Base-by-base conservation (phyloP, 139 green algal species). In the Volvox reticuliferus region DNA sequence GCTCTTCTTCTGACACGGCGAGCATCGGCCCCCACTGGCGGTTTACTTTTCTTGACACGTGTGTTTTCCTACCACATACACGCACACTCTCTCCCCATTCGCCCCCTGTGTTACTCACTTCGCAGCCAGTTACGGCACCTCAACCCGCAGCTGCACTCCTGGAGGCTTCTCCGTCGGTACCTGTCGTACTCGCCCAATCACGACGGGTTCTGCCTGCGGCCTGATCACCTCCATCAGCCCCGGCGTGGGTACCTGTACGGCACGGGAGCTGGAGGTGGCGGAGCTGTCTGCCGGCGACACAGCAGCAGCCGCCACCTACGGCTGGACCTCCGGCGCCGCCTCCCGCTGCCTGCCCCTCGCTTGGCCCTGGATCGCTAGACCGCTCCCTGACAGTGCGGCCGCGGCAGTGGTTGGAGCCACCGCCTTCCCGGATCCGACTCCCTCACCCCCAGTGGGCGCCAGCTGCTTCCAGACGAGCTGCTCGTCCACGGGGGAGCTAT, bases 181-280 rank as follows among this genome's bases (percentile, higher is more conserved):
- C 69, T 89, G 85, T 68, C 67, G 67, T 28, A 22, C 13, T 1
- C 30, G 55, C 67, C n/a, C 35, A 44, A 20, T 62, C 26, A 68
- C 26, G 13, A 50, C 37, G 22, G 85, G 37, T 44, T 26, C 37
- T 37, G 1, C 20, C 63, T 89, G 85, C 69, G 85, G 85, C 85
- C 69, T 89, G 9, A 44, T 89, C 37, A 32, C 69, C 28, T 55
- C 85, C 32, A 16, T 50, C 85, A 89, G 37, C 16, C 69, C 69
- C 17, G 19, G 69, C n/a, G 28, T 30, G 19, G 63, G 68, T 30
- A 89, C 85, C 37, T 89, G 85, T 68, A n/a, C 37, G 9, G 5
- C 24, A 36, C 33, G 22, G n/a, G 83, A 88, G 65, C 33, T 65
- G 22, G 65, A 67, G 82, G 28, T 88, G 16, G 22, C 22, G 28